These are phyloP conservation scores for Hypomyces perniciosus DNA, from an alignment of 2,329 filamentous ascomycete species.

Conservation along the genomic window DNA sequence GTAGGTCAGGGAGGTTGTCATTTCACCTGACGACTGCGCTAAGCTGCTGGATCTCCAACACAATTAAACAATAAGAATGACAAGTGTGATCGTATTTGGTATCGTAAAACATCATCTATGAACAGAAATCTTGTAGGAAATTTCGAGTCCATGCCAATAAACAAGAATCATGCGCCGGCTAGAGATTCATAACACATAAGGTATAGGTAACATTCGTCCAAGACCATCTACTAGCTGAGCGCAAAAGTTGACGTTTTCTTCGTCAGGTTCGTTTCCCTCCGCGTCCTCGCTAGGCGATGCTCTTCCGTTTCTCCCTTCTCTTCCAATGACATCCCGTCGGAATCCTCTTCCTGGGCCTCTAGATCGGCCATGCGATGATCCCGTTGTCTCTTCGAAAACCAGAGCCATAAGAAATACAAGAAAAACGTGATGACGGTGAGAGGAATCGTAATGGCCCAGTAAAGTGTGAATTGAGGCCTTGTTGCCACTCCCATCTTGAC, in stretches of 20 bases:
- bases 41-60: too few species aligned
- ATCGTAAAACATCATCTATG: too few species aligned
- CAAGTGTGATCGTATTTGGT: too few species aligned
- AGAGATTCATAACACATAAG: background rate
- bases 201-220: background rate
- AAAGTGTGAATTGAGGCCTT: conserved; percentile 33
- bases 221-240: background rate
- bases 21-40: too few species aligned
- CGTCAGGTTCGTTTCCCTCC: conserved; percentile 2
- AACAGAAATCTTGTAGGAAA: too few species aligned
- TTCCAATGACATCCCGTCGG: background rate
- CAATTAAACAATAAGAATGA: too few species aligned
- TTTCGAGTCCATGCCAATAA: too few species aligned
- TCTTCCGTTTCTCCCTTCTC: conserved; percentile 8
- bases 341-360: background rate
- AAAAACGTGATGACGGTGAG: conserved; percentile 31
- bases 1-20: too few species aligned
- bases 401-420: conserved; percentile 30
- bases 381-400: conserved; percentile 20
- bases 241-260: background rate
- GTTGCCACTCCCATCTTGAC: conserved; percentile 23
- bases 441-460: conserved; percentile 36
- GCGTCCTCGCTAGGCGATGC: background rate
- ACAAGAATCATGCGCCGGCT: background rate
- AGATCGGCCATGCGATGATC: background rate